Evolutionary conservation across 148 eudicot genomes (phyloP), one percentile per base, ranked within the genome.

Genomic region (Camellia sinensis): DNA sequence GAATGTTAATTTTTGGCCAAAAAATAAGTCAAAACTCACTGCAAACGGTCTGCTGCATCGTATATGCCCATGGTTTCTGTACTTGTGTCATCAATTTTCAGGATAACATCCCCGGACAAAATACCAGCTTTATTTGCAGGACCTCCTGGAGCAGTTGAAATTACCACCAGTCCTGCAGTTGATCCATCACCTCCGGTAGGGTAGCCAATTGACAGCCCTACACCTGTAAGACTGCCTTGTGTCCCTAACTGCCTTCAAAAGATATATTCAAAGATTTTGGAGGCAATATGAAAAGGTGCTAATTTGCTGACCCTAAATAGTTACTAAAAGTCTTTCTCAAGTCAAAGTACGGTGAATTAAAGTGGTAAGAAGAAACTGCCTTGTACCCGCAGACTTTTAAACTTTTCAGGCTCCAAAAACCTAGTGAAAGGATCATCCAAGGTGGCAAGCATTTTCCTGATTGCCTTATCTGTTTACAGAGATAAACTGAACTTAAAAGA

Each of bases 191-290:
- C 83, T 2, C 37, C 37, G 37, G 83, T 86, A 69, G 98, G 92
- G 74, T 90, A 95, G 64, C 99, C 99, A 82, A 96, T 94, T 74
- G 98, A 94, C 76, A 96, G 78, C 75, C 99, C 99, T 60, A 94
- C 98, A 79, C 98, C 99, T 1, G 98, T 94, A 66, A 96, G 92
- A n/a, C 95, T 83, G 81, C 90, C 91, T 87, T 90, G 86, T 76
- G 99, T 92, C 83, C 99, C 99, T 56, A 97, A 96, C 99, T 96
- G 98, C 94, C 98, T 92, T 96, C 98, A 91, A 75, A 82, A 74
- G 74, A 91, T 77, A 85, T 84, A 82, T 77, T 66, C 67, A 48
- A 8, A 78, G 76, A 80, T 37, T 80, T 84, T 77, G 84, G 78
- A 73, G 61, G 46, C 43, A 59, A 43, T 37, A 71, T 6, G 18